Base-by-base conservation (phyloP, 1,139 yeast genomes). In the Scheffersomyces insectosa region DNA sequence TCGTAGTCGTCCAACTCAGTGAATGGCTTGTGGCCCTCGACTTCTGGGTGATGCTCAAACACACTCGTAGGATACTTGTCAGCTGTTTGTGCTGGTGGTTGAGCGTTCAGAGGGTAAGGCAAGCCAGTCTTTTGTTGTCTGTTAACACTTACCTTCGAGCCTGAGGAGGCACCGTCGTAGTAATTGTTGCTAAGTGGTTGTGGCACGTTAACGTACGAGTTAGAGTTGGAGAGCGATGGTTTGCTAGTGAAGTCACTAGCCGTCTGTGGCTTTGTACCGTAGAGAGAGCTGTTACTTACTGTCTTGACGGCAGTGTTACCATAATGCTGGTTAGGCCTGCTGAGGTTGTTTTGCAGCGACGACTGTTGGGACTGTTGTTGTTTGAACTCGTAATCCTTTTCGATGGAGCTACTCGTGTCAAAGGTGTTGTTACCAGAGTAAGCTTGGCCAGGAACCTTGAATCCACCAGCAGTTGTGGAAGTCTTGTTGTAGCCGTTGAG, bases 21-120 rank as follows among this genome's bases (percentile, higher is more conserved):
- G 46, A 72, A 72, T n/a, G 77, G 78, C 49, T 68, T 66, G 52
- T 72, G 78, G 7, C 77, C 78, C 45, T 72, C 77, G 3, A 71
- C 77, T 48, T 63, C 71, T 2, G 77, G 75, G 46, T 71, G 77
- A 48, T 72, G 77, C 49, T 71, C 77, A 55, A 72, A 72, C 4
- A 71, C 78, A 35, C 60, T 60, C 35, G 55, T 51, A 33, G 52
- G 51, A 37, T 49, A 31, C 23, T 31, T 31, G 14, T 31, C 34
- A 20, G 8, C 25, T 20, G 3, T 8, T 20, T 20, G 25, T 20
- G 25, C 8, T 20, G 25, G 25, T 11, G 56, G 54, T 6, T 31
- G 34, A 10, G 34, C 13, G 15, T 15, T 14, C n/a, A 14, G 23
- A 8, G 63, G 64, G 41, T 65, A 62, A 13, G 68, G 68, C 30